phyloP scores from a whole-genome alignment of 1,284 basidiomycete genomes.

The Cryptococcus maquisensis region DNA sequence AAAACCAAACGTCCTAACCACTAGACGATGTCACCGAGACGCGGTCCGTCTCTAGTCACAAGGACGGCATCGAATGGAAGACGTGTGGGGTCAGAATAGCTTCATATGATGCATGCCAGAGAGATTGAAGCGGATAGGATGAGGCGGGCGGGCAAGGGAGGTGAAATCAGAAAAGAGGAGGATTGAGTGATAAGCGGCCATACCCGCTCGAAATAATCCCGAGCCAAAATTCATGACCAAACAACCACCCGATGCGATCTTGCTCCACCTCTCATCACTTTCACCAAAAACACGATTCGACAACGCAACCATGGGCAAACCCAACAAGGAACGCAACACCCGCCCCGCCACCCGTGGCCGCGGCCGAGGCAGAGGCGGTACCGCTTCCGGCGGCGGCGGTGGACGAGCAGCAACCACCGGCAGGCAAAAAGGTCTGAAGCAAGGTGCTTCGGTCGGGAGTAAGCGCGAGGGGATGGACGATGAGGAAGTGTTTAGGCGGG shows the following conservation, averaged over 20 bases:
- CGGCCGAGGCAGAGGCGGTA: conserved; percentile 28
- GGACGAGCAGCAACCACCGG: conserved; percentile 29
- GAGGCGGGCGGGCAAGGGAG: too few relatives aligned
- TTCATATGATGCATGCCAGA: too few relatives aligned
- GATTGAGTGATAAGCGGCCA: not conserved
- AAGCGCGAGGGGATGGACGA: conserved; percentile 18
- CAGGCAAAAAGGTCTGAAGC: conserved; percentile 21
- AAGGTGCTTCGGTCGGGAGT: not conserved
- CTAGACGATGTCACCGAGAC: too few relatives aligned
- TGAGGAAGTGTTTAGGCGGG: conserved; percentile 29
- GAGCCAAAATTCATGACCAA: too few relatives aligned
- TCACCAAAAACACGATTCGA: not conserved
- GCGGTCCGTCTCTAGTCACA: too few relatives aligned
- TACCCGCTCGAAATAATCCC: too few relatives aligned
- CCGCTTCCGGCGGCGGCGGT: conserved; percentile 11
- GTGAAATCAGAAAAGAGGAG: not conserved
- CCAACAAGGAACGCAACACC: conserved; percentile 34
- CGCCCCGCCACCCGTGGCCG: conserved; percentile 20
- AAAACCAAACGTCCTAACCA: too few relatives aligned
- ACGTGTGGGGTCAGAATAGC: too few relatives aligned
- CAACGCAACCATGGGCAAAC: conserved; percentile 38
- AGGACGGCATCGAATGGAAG: too few relatives aligned
- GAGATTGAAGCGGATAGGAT: too few relatives aligned
- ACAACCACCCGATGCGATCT: not conserved
- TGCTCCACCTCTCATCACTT: not conserved